phyloP scores from a whole-genome alignment of 2,329 filamentous ascomycete species.

The Penicillium sp. region DNA sequence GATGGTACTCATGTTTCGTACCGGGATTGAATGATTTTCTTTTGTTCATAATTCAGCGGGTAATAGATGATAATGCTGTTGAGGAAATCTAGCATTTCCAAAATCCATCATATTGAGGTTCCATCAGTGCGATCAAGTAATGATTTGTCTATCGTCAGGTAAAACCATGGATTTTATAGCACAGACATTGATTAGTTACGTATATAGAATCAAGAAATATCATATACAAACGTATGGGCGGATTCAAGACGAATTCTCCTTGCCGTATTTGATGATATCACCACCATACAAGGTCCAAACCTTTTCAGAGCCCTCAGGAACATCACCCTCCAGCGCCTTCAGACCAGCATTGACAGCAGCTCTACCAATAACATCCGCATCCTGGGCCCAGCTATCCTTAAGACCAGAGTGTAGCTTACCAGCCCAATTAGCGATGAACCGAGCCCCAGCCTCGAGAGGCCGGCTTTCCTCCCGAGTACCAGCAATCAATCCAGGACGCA shows the following conservation, averaged over 20 bases:
- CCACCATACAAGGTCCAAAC: slow-evolving; percentile 40
- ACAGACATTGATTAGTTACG: background rate
- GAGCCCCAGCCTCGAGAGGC: slow-evolving; percentile 57
- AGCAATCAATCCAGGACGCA: slow-evolving; percentile 72
- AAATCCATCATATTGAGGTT: background rate
- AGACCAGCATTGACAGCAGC: slow-evolving; percentile 39
- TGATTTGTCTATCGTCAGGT: background rate
- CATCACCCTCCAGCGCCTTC: slow-evolving; percentile 43
- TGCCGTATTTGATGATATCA: slow-evolving; percentile 37
- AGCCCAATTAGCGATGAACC: slow-evolving; percentile 56
- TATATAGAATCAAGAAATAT: background rate
- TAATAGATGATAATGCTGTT: background rate
- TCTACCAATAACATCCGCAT: slow-evolving; percentile 66
- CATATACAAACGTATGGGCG: background rate
- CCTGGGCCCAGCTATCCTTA: slow-evolving; percentile 70
- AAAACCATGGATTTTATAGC: background rate
- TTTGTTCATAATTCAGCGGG: background rate
- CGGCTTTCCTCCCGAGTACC: slow-evolving; percentile 66
- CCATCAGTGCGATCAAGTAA: background rate
- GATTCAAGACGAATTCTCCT: slow-evolving; percentile 12
- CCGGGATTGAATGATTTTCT: slow-evolving; percentile 5
- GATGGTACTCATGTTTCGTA: slow-evolving; percentile 27
- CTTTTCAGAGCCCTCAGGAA: slow-evolving; percentile 41
- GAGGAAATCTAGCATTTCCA: background rate
- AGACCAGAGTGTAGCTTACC: slow-evolving; percentile 54